Conservation (phyloP, 306 rosid species). For the Rosa lucieae region DNA sequence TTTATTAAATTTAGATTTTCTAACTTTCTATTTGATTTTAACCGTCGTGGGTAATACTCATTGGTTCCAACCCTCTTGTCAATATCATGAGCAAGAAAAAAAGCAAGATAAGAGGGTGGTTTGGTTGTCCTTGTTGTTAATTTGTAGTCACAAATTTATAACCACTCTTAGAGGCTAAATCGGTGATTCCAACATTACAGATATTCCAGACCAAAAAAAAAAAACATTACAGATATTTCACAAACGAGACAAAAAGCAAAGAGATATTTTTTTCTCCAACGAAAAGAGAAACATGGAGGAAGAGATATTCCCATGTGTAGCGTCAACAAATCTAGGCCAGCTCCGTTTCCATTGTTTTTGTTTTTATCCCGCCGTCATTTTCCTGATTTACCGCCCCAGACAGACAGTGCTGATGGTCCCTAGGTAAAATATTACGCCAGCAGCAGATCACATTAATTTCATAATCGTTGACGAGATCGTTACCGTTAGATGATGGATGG, state of each 20-base stretch:
- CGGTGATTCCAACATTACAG: not conserved
- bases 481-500: not conserved
- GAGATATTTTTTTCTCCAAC: not conserved
- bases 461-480: not conserved
- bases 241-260: not conserved
- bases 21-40: too few relatives aligned
- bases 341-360: not conserved
- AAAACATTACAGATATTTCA: not conserved
- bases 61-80: not conserved
- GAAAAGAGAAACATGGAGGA: not conserved
- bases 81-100: too few relatives aligned
- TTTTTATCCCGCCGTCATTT: constrained; percentile 4
- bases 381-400: not conserved
- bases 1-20: not conserved
- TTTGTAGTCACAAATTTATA: not conserved
- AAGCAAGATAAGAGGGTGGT: not conserved
- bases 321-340: too few relatives aligned
- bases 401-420: not conserved
- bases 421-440: not conserved
- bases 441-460: not conserved
- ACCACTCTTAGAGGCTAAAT: too few relatives aligned
- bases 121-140: not conserved
- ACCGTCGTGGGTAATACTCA: not conserved
- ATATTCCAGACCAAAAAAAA: too few relatives aligned
- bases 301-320: too few relatives aligned